Base-by-base conservation (phyloP, 2,329 filamentous ascomycete species). In the Pestalotiopsis sp. region DNA sequence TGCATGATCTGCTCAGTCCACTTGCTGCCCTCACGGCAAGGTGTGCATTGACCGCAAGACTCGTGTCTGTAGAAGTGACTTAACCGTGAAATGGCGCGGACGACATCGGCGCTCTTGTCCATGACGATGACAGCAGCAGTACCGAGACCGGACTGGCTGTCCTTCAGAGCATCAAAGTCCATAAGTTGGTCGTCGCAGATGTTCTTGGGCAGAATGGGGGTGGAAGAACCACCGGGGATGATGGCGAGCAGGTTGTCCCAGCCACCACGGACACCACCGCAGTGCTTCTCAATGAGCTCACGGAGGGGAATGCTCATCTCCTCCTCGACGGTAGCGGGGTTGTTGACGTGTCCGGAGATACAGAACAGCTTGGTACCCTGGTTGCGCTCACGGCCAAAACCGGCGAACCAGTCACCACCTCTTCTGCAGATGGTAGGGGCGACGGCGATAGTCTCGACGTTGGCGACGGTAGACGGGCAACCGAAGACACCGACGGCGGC, bases 1-100 rank as follows among this genome's bases (percentile, higher is more conserved):
- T 92, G 87, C 96, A 99, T 98, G 82, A 99, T 98, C 87, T 99
- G 95, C 83, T 97, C 93, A 12, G 95, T 98, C 96, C 96, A 99
- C 86, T 97, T 98, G 86, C 92, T 97, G 73, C 96, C 96, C 85
- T 99, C 96, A 80, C 96, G 93, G 88, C 96, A 99, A n/a, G 96
- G 96, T 69, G 96, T 99, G 87, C 96, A 99, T 85, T 99, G 96
- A 70, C 96, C 96, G 82, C 96, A 99, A 74, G 91, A 95, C 87
- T 99, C 96, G 86, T 99, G 96, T 83, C 95, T 93, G 87, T 99
- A 99, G 87, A 99, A 99, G 81, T 95, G 93, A 77, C 93, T 93
- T 75, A 99, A 90, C 76, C 96, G 92, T 72, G 93, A 91, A 79
- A 99, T 98, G 78, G 94, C 93, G 73, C 95, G 92, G 74, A 99